These are phyloP conservation scores for Coleophoma eucalyptorum DNA, from an alignment of 2,329 filamentous ascomycete species.

Conservation along the genomic window DNA sequence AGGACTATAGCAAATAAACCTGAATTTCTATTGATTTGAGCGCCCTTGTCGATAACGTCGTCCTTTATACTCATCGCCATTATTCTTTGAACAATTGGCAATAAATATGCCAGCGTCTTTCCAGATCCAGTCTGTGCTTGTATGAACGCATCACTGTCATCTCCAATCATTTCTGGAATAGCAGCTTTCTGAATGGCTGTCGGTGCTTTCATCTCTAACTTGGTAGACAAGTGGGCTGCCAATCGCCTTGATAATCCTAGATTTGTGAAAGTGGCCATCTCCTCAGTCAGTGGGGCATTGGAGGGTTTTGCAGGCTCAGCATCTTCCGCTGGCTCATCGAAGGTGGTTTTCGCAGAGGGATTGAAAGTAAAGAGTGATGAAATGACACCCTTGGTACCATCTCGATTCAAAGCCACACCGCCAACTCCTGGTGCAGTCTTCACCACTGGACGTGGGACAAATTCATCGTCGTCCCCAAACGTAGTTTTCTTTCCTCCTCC, in stretches of 20 bases:
- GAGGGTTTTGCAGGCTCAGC: slow-evolving; percentile 67
- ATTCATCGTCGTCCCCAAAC: slow-evolving; percentile 20
- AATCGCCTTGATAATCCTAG: slow-evolving; percentile 79
- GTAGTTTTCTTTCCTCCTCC: slow-evolving; percentile 19
- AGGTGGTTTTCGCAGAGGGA: slow-evolving; percentile 64
- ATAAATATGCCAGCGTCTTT: slow-evolving; percentile 93
- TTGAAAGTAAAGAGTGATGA: slow-evolving; percentile 94
- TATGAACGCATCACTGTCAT: slow-evolving; percentile 87
- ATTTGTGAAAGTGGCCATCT: slow-evolving; percentile 80
- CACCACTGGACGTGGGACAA: background rate
- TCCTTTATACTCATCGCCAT: slow-evolving; percentile 65
- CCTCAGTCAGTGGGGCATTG: slow-evolving; percentile 84
- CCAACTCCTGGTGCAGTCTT: slow-evolving; percentile 20
- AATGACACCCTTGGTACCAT: slow-evolving; percentile 51
- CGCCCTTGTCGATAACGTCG: slow-evolving; percentile 36
- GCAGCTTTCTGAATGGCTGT: slow-evolving; percentile 94
- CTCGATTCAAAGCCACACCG: slow-evolving; percentile 17
- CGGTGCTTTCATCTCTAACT: slow-evolving; percentile 84
- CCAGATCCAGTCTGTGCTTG: slow-evolving; percentile 97
- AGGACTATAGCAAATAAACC: slow-evolving; percentile 93
- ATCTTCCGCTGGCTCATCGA: slow-evolving; percentile 41
- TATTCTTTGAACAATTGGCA: slow-evolving; percentile 88
- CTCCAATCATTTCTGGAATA: slow-evolving; percentile 73
- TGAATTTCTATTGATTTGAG: slow-evolving; percentile 73
- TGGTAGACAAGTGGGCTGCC: slow-evolving; percentile 77